Percentiles rank a stretch among this genome's conserved stretches.
Conservation (phyloP, 148 eudicot genomes). For the Hydrangea macrophylla region DNA sequence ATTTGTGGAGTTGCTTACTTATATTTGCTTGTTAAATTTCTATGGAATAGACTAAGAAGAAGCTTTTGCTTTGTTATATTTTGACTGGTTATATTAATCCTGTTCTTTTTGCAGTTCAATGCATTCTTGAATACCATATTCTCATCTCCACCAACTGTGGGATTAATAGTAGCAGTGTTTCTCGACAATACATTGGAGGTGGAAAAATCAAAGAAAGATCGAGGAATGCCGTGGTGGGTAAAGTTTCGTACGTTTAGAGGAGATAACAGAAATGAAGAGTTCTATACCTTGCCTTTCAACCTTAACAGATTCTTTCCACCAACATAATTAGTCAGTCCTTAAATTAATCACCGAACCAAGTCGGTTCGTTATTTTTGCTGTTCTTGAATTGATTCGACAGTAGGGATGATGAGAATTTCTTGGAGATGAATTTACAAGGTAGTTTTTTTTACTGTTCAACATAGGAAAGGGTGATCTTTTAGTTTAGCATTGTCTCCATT, state of each 20-base stretch:
- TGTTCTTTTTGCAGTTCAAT: slow-evolving; percentile 64
- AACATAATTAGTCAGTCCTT: slow-evolving; percentile 32
- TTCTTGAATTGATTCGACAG: not conserved
- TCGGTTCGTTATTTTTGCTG: slow-evolving; percentile 7
- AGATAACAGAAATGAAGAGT: slow-evolving; percentile 92
- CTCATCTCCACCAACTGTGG: slow-evolving; percentile 85
- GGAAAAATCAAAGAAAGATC: slow-evolving; percentile 83
- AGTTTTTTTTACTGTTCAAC: not conserved
- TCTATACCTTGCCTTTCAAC: slow-evolving; percentile 94
- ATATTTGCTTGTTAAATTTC: too few species aligned
- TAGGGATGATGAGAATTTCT: too few species aligned
- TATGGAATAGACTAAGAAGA: too few species aligned
- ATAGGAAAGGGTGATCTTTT: slow-evolving; percentile 14
- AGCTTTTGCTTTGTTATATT: too few species aligned
- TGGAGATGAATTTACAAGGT: slow-evolving; percentile 12
- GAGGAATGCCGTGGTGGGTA: slow-evolving; percentile 99
- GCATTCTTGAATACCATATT: slow-evolving; percentile 89
- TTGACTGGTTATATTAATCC: too few species aligned
- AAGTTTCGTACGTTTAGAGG: slow-evolving; percentile 95
- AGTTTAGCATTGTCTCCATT: slow-evolving; percentile 11
- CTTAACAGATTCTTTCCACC: slow-evolving; percentile 99
- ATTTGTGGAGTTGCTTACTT: too few species aligned
- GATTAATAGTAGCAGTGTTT: slow-evolving; percentile 75
- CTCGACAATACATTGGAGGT: slow-evolving; percentile 96
- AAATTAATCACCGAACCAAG: not conserved